Conservation (phyloP, 1,284 basidiomycete genomes). For the Boletellus deceptivus region DNA sequence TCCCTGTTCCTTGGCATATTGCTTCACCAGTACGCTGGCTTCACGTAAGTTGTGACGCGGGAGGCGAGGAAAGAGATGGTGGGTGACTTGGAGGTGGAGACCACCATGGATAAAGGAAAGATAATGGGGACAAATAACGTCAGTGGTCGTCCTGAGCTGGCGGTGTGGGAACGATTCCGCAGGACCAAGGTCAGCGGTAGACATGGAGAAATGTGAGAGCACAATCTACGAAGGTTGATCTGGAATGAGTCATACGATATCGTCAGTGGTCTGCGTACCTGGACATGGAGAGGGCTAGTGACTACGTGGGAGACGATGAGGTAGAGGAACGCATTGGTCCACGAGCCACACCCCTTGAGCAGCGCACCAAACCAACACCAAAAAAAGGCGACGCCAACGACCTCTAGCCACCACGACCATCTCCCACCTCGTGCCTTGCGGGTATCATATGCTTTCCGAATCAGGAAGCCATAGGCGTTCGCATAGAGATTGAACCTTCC, state of each 20-base stretch:
- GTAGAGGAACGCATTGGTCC: conserved; percentile 65
- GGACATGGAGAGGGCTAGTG: conserved; percentile 84
- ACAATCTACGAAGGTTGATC: conserved; percentile 70
- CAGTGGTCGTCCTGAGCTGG: conserved; percentile 94
- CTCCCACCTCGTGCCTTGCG: conserved; percentile 57
- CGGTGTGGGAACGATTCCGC: conserved; percentile 90
- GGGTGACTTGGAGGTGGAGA: conserved; percentile 92
- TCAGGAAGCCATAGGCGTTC: conserved; percentile 81
- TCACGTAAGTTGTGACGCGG: conserved; percentile 90
- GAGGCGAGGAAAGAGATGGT: conserved; percentile 94
- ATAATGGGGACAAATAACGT: conserved; percentile 84
- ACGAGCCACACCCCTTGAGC: conserved; percentile 64
- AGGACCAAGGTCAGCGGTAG: conserved; percentile 88
- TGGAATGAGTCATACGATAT: conserved; percentile 6
- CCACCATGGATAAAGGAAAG: conserved; percentile 93
- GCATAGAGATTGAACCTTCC: conserved; percentile 96
- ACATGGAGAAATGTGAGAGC: conserved; percentile 96
- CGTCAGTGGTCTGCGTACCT: conserved; percentile 44
- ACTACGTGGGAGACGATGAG: conserved; percentile 77
- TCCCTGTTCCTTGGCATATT: conserved; percentile 82
- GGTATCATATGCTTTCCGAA: conserved; percentile 60
- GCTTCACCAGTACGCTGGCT: conserved; percentile 80
- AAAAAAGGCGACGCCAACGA: conserved; percentile 68
- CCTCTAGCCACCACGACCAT: conserved; percentile 75
- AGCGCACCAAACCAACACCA: conserved; percentile 79